Evolutionary conservation across 169 alveolate genomes (phyloP).

Genomic region (Amoebophrya sp.): DNA sequence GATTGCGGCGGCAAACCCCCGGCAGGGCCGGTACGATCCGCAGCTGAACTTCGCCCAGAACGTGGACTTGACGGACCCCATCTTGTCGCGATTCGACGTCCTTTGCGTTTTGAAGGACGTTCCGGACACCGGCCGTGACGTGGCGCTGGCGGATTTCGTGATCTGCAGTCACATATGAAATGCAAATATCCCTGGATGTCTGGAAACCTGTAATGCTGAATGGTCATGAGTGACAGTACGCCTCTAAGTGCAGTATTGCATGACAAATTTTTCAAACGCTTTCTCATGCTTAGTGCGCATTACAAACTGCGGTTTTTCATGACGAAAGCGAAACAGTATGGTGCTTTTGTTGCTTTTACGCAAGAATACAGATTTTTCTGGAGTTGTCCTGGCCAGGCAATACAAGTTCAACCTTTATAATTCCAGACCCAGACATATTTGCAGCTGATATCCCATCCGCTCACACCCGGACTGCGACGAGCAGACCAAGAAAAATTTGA

Average conservation of each 20-base stretch:
- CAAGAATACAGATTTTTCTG: constrained; percentile 8
- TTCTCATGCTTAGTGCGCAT: too few relatives aligned
- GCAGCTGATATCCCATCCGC: neutral
- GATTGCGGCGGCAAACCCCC: constrained; percentile 99
- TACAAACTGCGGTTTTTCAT: too few relatives aligned
- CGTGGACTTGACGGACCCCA: constrained; percentile 98
- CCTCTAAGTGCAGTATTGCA: too few relatives aligned
- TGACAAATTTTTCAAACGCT: too few relatives aligned
- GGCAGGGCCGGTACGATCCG: constrained; percentile 92
- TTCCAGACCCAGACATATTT: neutral
- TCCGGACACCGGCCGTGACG: constrained; percentile 35
- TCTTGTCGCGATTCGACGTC: constrained; percentile 96
- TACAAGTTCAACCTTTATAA: neutral
- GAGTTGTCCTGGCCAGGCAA: neutral
- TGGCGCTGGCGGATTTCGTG: constrained; percentile 41
- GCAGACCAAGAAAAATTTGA: neutral
- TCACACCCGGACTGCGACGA: neutral
- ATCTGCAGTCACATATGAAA: constrained; percentile 45
- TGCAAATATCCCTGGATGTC: too few relatives aligned
- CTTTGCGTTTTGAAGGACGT: constrained; percentile 92
- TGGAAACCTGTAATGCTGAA: too few relatives aligned
- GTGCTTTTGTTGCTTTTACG: neutral
- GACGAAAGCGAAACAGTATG: neutral
- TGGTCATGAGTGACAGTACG: too few relatives aligned
- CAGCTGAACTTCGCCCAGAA: constrained; percentile 93